A percentile compares a stretch with the other conserved stretches of the same genome.
phyloP scores from a whole-genome alignment of 2,329 filamentous ascomycete genomes.

The Leptographium galeiforme region DNA sequence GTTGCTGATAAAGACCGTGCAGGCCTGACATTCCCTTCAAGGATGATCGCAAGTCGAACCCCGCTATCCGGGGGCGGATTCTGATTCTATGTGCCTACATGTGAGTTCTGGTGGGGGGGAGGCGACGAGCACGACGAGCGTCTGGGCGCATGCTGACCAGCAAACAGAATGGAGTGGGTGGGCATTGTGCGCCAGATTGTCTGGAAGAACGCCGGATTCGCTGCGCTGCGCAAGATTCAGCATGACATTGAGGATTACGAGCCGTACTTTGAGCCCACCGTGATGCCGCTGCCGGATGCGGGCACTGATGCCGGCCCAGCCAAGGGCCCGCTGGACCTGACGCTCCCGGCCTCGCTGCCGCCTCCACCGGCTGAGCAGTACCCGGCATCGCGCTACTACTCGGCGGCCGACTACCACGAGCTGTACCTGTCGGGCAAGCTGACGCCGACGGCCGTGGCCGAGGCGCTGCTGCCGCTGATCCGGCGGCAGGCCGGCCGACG shows the following conservation, averaged over 20 bases:
- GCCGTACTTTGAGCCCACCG: slow-evolving; percentile 31
- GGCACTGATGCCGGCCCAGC: slow-evolving; percentile 23
- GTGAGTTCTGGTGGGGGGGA: slow-evolving; percentile 24
- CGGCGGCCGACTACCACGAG: slow-evolving; percentile 29
- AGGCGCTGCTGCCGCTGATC: slow-evolving; percentile 31
- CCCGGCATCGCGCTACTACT: slow-evolving; percentile 26
- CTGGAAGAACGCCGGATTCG: slow-evolving; percentile 54
- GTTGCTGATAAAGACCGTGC: neutral
- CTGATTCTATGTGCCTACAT: slow-evolving; percentile 39
- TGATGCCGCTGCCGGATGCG: slow-evolving; percentile 25
- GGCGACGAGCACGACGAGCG: neutral
- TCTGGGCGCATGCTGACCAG: neutral
- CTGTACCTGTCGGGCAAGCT: slow-evolving; percentile 30
- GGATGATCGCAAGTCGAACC: slow-evolving; percentile 36
- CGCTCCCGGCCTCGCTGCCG: slow-evolving; percentile 4
- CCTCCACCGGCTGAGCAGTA: slow-evolving; percentile 18
- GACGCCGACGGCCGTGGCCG: slow-evolving; percentile 31
- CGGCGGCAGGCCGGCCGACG: slow-evolving; percentile 16
- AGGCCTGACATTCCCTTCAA: slow-evolving; percentile 28
- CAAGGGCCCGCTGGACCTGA: slow-evolving; percentile 4
- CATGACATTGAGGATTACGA: slow-evolving; percentile 36
- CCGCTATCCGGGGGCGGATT: slow-evolving; percentile 40
- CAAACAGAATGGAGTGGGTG: slow-evolving; percentile 37
- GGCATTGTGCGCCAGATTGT: slow-evolving; percentile 39
- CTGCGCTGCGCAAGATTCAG: slow-evolving; percentile 37